These are phyloP conservation scores for Talaromyces trachyspermus DNA, from an alignment of 495 filamentous ascomycete genomes.

Conservation along the genomic window DNA sequence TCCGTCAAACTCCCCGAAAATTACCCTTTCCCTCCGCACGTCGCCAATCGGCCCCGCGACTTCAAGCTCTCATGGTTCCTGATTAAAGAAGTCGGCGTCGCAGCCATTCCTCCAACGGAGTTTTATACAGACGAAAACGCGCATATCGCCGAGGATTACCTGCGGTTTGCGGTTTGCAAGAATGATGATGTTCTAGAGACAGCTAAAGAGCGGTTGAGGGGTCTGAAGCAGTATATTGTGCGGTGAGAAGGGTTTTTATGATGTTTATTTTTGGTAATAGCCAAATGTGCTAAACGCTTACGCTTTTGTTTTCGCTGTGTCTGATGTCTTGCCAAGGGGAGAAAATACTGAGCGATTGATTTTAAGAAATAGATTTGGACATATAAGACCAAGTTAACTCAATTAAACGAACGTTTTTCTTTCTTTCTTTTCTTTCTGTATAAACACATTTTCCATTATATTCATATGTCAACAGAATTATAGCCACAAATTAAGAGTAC, in stretches of 20 bases:
- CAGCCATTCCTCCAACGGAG: conserved; percentile 92
- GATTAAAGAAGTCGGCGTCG: conserved; percentile 92
- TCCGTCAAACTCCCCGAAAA: conserved; percentile 73
- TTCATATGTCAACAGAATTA: no score
- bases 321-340: no score
- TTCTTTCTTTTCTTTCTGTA: no score
- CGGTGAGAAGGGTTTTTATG: conserved; percentile 12
- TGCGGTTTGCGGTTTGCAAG: conserved; percentile 96
- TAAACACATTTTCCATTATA: no score
- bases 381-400: no score
- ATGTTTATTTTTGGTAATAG: no score
- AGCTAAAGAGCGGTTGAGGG: conserved; percentile 82
- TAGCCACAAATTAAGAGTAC: no score
- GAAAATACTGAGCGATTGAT: no score
- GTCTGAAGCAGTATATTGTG: conserved; percentile 71
- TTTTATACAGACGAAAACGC: conserved; percentile 85
- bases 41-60: conserved; percentile 76
- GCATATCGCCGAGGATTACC: conserved; percentile 81
- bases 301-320: no score
- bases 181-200: conserved; percentile 80
- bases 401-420: no score
- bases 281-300: no score
- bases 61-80: conserved; percentile 94
- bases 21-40: conserved; percentile 84
- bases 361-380: no score